These are phyloP conservation scores for Echria macrotheca DNA, from an alignment of 495 filamentous ascomycete species.

Conservation along the genomic window DNA sequence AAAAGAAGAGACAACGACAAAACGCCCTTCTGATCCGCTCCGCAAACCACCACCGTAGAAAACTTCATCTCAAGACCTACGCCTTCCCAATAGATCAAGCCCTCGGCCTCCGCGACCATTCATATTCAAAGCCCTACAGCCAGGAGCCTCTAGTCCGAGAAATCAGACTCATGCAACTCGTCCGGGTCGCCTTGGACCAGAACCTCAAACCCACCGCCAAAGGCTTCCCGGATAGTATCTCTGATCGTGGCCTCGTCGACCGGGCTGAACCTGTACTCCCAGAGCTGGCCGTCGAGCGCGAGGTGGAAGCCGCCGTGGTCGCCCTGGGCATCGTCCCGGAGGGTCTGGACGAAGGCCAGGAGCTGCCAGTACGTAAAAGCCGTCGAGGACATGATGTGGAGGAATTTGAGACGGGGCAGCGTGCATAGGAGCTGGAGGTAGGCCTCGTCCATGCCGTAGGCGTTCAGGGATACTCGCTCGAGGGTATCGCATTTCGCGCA, in stretches of 20 bases:
- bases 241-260: conserved; percentile 17
- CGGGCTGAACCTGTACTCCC: conserved; percentile 16
- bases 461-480: no score
- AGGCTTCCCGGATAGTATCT: conserved; percentile 10
- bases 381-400: conserved; percentile 31
- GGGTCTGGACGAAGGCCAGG: neutral
- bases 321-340: conserved; percentile 18
- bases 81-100: no score
- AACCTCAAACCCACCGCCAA: conserved; percentile 26
- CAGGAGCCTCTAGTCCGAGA: conserved; percentile 22
- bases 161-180: conserved; percentile 30
- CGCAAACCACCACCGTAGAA: no score
- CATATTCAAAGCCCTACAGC: no score
- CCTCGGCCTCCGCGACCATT: no score
- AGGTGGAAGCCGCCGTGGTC: conserved; percentile 24
- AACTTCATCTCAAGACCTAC: no score
- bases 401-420: conserved; percentile 34
- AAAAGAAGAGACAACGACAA: no score
- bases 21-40: no score
- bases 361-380: neutral
- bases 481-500: no score
- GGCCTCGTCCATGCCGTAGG: conserved; percentile 8
- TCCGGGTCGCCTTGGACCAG: conserved; percentile 26
- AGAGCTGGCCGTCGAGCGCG: conserved; percentile 22
- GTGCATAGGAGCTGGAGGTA: conserved; percentile 22